Evolutionary conservation across 2,329 filamentous ascomycete species (phyloP).

Genomic region (Verticillium nubilum): DNA sequence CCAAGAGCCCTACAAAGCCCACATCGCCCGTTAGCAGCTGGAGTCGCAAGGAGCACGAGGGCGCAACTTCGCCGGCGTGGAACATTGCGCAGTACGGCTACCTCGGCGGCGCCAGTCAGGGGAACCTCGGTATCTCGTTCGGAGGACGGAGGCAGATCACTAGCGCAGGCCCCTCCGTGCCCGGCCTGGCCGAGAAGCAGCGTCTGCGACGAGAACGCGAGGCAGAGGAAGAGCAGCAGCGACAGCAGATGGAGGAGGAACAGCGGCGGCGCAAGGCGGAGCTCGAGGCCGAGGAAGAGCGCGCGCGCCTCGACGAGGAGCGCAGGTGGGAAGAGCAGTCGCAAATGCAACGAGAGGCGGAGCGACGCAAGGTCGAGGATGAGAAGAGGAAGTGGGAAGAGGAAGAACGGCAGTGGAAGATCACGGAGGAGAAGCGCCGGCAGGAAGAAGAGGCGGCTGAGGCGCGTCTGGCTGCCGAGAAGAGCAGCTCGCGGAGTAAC

Average conservation of each 20-base stretch:
- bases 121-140: conserved; percentile 89
- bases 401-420: conserved; percentile 69
- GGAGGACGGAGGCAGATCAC: conserved; percentile 92
- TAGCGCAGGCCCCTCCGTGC: conserved; percentile 70
- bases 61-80: conserved; percentile 82
- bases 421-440: conserved; percentile 66
- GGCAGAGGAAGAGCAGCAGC: conserved; percentile 55
- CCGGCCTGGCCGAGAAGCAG: conserved; percentile 80
- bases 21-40: conserved; percentile 69
- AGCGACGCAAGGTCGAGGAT: conserved; percentile 56
- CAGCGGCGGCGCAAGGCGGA: conserved; percentile 40
- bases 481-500: conserved; percentile 52
- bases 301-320: conserved; percentile 57
- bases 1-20: conserved; percentile 52
- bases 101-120: conserved; percentile 95
- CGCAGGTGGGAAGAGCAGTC: conserved; percentile 62
- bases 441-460: conserved; percentile 71
- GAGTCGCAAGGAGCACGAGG: conserved; percentile 81
- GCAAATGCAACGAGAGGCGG: conserved; percentile 50
- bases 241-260: conserved; percentile 47
- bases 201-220: conserved; percentile 52
- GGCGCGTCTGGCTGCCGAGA: conserved; percentile 60
- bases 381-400: conserved; percentile 74
- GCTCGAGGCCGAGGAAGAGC: conserved; percentile 54
- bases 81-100: conserved; percentile 98